Base-by-base conservation (phyloP, 805 yeast genomes). In the Cyberlindnera mississippiensis region DNA sequence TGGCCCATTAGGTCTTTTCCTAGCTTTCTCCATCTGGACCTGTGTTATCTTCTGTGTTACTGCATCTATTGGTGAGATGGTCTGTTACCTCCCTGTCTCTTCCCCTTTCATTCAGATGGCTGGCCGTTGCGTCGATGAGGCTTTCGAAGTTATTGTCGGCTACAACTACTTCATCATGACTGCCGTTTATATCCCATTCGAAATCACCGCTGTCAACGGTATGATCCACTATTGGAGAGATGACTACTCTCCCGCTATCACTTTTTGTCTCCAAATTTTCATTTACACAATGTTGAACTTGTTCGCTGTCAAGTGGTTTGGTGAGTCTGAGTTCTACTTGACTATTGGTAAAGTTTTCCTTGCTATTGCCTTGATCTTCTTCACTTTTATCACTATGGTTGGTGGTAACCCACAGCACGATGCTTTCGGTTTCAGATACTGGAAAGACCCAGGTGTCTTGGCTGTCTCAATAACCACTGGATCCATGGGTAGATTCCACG, bases 371-470 rank as follows among this genome's bases (percentile, higher is more conserved):
- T 67, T 87, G 35, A 73, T 87, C 45, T 54, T 82, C 20, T 87
- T 83, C 61, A 85, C 93, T 2, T 82, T 87, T 52, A 59, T 85
- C 40, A 80, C 89, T 6, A 87, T 86, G 95, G 76, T 83, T 28
- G 96, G 96, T 24, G 96, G 95, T 20, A 87, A 86, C 59, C 95
- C 95, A 1, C 60, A 68, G 31, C 78, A 75, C 45, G 85, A 83
- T 50, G 73, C 67, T 4, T 77, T 67, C 49, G 85, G 85, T 2
- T 78, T 80, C 56, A 59, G 80, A 34, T 71, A 75, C 55, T 80
- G 80, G 75, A 60, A 58, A 12, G 58, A 71, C 20, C 28, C 28
- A 14, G 28, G 28, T 10, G 19, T 20, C 9, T 9, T 20, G 6
- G 24, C 24, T 20, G 9, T 20, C 8, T 20, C 24, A 6, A 20